Evolutionary conservation across 2,329 filamentous ascomycete species (phyloP).

Genomic region (Drechslerella stenobrocha): DNA sequence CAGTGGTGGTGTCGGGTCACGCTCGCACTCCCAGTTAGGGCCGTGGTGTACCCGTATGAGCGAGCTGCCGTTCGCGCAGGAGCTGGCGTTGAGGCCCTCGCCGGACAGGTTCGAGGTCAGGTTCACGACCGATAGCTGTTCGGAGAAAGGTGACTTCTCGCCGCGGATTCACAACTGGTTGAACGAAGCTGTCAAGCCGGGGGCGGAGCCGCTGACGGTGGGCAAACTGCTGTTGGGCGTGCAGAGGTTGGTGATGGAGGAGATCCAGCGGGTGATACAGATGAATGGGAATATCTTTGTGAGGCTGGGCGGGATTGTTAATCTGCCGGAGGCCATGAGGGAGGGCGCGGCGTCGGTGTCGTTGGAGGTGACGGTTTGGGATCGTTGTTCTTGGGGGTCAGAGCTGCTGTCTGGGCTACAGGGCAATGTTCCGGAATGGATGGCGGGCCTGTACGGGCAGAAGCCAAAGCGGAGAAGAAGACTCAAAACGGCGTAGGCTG

Average conservation of each 20-base stretch:
- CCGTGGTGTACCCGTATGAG: conserved; percentile 15
- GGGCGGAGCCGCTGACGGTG: background rate
- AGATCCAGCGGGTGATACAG: background rate
- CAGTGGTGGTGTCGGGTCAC: too few relatives aligned
- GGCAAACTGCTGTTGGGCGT: conserved; percentile 2
- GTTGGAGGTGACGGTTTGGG: conserved; percentile 13
- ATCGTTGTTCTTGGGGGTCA: conserved; percentile 11
- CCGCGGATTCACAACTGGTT: background rate
- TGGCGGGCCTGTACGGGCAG: background rate
- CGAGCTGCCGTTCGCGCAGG: conserved; percentile 16
- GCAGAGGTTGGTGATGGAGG: background rate
- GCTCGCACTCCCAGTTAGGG: too few relatives aligned
- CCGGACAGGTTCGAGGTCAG: conserved; percentile 3
- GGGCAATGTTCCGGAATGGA: too few relatives aligned
- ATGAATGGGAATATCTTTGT: background rate
- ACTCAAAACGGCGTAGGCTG: too few relatives aligned
- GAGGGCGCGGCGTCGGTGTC: background rate
- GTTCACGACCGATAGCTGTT: background rate
- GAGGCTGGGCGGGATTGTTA: conserved; percentile 11
- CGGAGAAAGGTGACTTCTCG: background rate
- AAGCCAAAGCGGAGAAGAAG: too few relatives aligned
- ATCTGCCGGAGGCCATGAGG: background rate
- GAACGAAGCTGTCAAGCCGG: background rate
- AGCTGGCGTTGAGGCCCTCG: background rate
- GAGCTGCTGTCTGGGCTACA: too few relatives aligned